phyloP scores from a whole-genome alignment of 257 asterid species.

The Capsicum rhomboideum region DNA sequence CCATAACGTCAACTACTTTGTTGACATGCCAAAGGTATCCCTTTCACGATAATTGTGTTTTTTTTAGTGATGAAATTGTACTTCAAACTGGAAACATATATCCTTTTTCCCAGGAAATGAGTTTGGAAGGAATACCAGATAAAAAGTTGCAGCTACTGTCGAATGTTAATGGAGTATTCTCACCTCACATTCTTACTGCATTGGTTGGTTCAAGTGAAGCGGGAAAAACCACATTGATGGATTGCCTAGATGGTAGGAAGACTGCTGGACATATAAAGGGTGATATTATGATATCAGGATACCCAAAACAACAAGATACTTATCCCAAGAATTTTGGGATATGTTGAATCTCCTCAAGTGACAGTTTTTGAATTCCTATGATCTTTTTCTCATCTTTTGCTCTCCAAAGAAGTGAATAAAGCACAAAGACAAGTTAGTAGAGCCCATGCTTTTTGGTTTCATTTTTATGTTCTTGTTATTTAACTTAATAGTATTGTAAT shows the following conservation, averaged over 20 bases:
- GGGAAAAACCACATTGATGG: conserved; percentile 94
- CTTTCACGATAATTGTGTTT: too few relatives aligned
- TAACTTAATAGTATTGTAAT: too few relatives aligned
- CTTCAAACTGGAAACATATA: not conserved
- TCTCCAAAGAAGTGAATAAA: too few relatives aligned
- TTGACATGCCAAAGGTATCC: conserved; percentile 85
- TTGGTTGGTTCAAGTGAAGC: conserved; percentile 92
- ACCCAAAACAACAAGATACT: conserved; percentile 34
- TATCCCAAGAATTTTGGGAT: too few relatives aligned
- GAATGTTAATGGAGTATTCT: conserved; percentile 71
- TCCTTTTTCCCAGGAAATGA: conserved; percentile 60
- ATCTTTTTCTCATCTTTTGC: too few relatives aligned
- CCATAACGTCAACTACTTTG: conserved; percentile 76
- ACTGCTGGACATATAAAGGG: too few relatives aligned
- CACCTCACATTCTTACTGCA: conserved; percentile 90
- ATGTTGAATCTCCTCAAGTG: too few relatives aligned
- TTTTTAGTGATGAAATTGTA: not conserved
- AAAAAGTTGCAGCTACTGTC: conserved; percentile 63
- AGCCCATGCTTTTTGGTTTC: too few relatives aligned
- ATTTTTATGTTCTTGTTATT: too few relatives aligned
- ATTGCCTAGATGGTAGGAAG: conserved; percentile 46
- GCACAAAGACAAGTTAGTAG: too few relatives aligned
- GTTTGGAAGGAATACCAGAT: conserved; percentile 58
- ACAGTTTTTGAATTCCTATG: too few relatives aligned
- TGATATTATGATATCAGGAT: conserved; percentile 33